phyloP scores from a whole-genome alignment of 2,329 filamentous ascomycete genomes.

The Ophiostoma tasmaniense region DNA sequence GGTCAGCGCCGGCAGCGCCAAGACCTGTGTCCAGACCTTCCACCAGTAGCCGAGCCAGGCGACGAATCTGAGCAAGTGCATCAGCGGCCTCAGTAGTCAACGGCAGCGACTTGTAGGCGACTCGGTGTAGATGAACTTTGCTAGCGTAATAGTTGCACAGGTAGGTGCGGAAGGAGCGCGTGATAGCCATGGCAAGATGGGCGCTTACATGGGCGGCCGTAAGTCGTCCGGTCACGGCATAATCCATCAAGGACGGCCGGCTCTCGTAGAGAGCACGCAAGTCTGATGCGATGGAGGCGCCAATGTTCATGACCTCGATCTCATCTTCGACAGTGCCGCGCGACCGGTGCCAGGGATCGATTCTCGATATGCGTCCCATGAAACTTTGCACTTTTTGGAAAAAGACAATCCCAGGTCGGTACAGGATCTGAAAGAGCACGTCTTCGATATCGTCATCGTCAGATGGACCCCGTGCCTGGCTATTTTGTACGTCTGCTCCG shows the following conservation, averaged over 20 bases:
- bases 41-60: constrained; percentile 38
- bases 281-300: constrained; percentile 41
- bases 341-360: constrained; percentile 48
- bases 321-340: constrained; percentile 50
- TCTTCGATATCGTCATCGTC: constrained; percentile 36
- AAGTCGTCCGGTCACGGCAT: constrained; percentile 44
- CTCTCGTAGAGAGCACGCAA: constrained; percentile 42
- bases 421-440: constrained; percentile 45
- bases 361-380: constrained; percentile 47
- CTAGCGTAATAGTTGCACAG: constrained; percentile 49
- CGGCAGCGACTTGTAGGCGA: constrained; percentile 47
- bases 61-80: constrained; percentile 42
- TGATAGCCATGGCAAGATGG: constrained; percentile 41
- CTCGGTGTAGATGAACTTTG: constrained; percentile 48
- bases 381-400: constrained; percentile 51
- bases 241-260: constrained; percentile 47
- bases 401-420: constrained; percentile 48
- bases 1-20: background rate
- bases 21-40: constrained; percentile 30
- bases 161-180: constrained; percentile 46
- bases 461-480: constrained; percentile 2
- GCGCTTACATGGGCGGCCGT: constrained; percentile 39
- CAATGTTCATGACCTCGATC: constrained; percentile 49
- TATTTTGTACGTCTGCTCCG: background rate
- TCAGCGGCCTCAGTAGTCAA: constrained; percentile 41